Evolutionary conservation across 805 yeast genomes (phyloP).

Genomic region (Starmerella ratchasimensis): DNA sequence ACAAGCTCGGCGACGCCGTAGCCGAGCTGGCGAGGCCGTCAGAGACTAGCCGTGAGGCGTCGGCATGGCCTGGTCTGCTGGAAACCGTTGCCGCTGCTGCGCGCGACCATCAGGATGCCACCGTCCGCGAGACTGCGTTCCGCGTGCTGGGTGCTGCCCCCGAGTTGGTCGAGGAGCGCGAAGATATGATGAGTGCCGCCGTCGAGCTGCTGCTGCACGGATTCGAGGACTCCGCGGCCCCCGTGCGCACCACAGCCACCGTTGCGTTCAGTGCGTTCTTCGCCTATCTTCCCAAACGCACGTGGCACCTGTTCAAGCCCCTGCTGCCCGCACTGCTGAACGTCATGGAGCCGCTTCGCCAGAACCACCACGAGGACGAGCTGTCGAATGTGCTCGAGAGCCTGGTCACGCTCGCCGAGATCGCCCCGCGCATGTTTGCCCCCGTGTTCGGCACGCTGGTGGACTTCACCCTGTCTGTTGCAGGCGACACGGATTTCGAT

Average conservation of each 20-base stretch:
- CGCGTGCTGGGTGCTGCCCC: conserved; percentile 81
- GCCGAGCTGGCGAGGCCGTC: conserved; percentile 65
- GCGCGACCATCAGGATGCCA: conserved; percentile 39
- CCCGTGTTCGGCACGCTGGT: conserved; percentile 83
- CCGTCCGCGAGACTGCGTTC: conserved; percentile 79
- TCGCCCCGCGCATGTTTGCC: conserved; percentile 88
- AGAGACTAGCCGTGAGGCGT: conserved; percentile 20
- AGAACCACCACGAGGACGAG: conserved; percentile 64
- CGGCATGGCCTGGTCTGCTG: conserved; percentile 67
- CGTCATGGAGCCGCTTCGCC: conserved; percentile 72
- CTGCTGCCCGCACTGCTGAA: conserved; percentile 73
- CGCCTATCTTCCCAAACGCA: conserved; percentile 59
- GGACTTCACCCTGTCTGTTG: conserved; percentile 70
- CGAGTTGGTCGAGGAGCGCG: conserved; percentile 42
- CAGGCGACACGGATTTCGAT: conserved; percentile 69
- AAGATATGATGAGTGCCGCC: conserved; percentile 32
- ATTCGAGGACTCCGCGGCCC: conserved; percentile 64
- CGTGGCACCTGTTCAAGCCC: conserved; percentile 66
- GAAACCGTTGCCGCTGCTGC: conserved; percentile 58
- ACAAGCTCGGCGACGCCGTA: conserved; percentile 84
- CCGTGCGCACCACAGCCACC: conserved; percentile 81
- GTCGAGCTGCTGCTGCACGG: conserved; percentile 67
- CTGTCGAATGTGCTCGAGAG: conserved; percentile 80
- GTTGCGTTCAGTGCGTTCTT: conserved; percentile 87
- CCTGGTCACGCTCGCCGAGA: conserved; percentile 74